phyloP scores from a whole-genome alignment of 2,329 filamentous ascomycete species.

The Fusarium cyanostomum region DNA sequence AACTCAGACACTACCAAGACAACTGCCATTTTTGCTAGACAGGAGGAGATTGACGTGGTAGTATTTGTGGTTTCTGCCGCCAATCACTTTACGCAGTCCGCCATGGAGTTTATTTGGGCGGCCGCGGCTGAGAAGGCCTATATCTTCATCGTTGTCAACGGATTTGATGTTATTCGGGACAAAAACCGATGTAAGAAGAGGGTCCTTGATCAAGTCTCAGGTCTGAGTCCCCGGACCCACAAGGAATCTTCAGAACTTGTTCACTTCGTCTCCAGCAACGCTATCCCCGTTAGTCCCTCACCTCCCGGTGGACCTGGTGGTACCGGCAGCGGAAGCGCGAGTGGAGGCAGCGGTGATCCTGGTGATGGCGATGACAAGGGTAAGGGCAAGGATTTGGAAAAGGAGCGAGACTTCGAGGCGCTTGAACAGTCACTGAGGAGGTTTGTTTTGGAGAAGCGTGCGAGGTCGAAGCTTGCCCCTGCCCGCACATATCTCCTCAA shows the following conservation, averaged over 20 bases:
- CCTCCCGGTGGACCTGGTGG: constrained; percentile 65
- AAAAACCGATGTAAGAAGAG: constrained; percentile 91
- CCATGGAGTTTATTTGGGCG: constrained; percentile 97
- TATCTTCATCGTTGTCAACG: constrained; percentile 98
- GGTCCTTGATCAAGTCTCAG: constrained; percentile 88
- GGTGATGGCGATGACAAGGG: constrained; percentile 69
- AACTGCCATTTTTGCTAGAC: constrained; percentile 93
- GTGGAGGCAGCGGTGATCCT: constrained; percentile 66
- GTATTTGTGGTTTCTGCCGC: constrained; percentile 98
- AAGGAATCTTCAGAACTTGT: constrained; percentile 94
- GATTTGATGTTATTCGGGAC: constrained; percentile 92
- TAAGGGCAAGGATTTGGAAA: constrained; percentile 89
- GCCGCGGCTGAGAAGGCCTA: constrained; percentile 97
- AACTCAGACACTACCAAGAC: constrained; percentile 98
- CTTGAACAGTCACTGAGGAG: constrained; percentile 88
- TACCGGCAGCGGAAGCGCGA: constrained; percentile 61
- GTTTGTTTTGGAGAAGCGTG: constrained; percentile 95
- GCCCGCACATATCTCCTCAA: constrained; percentile 96
- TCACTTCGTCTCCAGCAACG: constrained; percentile 97
- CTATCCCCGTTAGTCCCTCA: constrained; percentile 77
- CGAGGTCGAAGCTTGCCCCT: constrained; percentile 92
- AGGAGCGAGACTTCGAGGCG: constrained; percentile 87
- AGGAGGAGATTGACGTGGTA: constrained; percentile 98
- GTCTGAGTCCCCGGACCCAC: constrained; percentile 89
- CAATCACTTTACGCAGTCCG: constrained; percentile 96